Evolutionary conservation across 257 asterid genomes (phyloP), one percentile per base, ranked within the genome.

Genomic region (Solanum tarapatanum): DNA sequence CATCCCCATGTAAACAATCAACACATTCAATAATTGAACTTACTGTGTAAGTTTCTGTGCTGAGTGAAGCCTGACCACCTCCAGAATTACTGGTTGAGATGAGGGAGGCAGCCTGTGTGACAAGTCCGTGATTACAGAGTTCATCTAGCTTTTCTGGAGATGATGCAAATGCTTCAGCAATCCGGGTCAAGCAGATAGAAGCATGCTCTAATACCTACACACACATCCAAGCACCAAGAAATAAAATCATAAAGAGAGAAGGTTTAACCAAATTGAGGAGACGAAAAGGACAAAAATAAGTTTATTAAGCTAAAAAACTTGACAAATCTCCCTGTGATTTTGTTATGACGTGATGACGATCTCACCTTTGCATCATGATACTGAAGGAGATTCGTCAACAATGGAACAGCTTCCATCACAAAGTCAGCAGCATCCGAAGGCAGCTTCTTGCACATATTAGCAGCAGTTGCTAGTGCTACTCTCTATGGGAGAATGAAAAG

Each of bases 351-450:
- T 55, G 87, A 84, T 84, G 55, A 62, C 39, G 58, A 35, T 84
- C 92, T 76, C 88, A 95, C 99, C 98, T 97, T 97, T 41, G 99
- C 94, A 91, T 97, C 99, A 66, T 95, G 99, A 91, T 97, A 97
- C 90, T 97, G 99, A 68, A 97, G 97, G 88, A 97, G 98, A 90
- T 97, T 97, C 19, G 98, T 97, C 94, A 97, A 91, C 92, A 96
- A 89, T 3, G 99, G 99, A 84, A 97, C 99, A 87, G 99, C 99
- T 92, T 96, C 98, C 99, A 96, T 97, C 32, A 97, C 99, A 82
- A 95, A 96, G 90, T 97, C 99, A 91, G 99, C 92, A 21, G 98
- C 99, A 94, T 97, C 99, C 7, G 98, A 94, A 83, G 99, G 97
- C 66, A 97, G 94, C 90, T 96, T 97, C 93, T 96, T 97, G 94